Conservation (phyloP, 1,139 yeast genomes). For the Suhomyces maxii region DNA sequence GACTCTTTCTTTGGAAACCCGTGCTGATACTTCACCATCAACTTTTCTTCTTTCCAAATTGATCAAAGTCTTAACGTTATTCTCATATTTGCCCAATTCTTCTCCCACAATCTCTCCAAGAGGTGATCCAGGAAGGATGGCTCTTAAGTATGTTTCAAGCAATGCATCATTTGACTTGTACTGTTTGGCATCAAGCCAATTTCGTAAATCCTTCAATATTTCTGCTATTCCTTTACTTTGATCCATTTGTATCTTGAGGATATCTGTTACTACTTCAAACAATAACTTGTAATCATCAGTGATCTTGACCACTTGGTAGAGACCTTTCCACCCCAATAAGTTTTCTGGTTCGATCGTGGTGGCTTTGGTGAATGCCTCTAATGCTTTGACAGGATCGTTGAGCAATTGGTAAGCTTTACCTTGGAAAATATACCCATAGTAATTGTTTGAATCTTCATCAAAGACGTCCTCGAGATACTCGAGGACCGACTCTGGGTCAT, state of each 20-base stretch:
- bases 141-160: slow-evolving; percentile 48
- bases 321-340: slow-evolving; percentile 80
- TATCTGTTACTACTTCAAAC: slow-evolving; percentile 42
- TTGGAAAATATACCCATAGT: slow-evolving; percentile 62
- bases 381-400: slow-evolving; percentile 44
- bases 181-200: slow-evolving; percentile 41
- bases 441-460: slow-evolving; percentile 54
- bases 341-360: slow-evolving; percentile 54
- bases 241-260: slow-evolving; percentile 26
- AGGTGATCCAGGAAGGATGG: slow-evolving; percentile 62
- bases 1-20: slow-evolving; percentile 38
- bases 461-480: slow-evolving; percentile 53
- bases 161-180: slow-evolving; percentile 31
- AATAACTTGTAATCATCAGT: slow-evolving; percentile 44
- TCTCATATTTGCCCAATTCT: slow-evolving; percentile 49
- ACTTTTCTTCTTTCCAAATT: slow-evolving; percentile 36
- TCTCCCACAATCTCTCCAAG: slow-evolving; percentile 59
- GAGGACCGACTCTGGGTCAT: slow-evolving; percentile 60
- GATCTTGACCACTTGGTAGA: slow-evolving; percentile 38
- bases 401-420: slow-evolving; percentile 59
- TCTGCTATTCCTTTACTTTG: slow-evolving; percentile 45
- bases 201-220: slow-evolving; percentile 46
- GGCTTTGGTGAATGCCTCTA: slow-evolving; percentile 55
- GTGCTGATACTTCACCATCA: slow-evolving; percentile 40
- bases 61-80: slow-evolving; percentile 52